Evolutionary conservation across 805 yeast genomes (phyloP), one percentile per base, ranked within the genome.

Genomic region (Debaryomyces hansenii): DNA sequence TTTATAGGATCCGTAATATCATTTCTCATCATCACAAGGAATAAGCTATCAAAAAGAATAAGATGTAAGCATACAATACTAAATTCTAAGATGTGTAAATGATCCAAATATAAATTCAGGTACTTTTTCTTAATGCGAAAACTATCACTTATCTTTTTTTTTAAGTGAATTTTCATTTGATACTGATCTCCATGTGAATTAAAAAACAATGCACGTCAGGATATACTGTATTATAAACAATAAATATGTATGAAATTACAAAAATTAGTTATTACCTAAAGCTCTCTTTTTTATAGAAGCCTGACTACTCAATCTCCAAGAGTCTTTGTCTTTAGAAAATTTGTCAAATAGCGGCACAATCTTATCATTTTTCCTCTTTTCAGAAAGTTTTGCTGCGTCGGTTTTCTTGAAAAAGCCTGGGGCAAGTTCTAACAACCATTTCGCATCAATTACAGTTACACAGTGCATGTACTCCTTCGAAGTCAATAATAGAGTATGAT

Each of bases 391-490:
- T 43, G 70, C 63, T 2, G 78, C 74, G 56, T 82, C 87, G 0
- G 83, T 77, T 14, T 74, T 77, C 58, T 80, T 80, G 74, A 85
- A 92, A 64, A 84, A 90, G 37, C 79, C 82, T 3, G 91, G 89
- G 6, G 91, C 90, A 40, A 64, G 65, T 63, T 85, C 79, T 40
- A 81, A 67, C 28, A 92, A 69, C 96, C 96, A 88, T 51, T 74
- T 75, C 0, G 96, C 87, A 42, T 90, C 90, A 31, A 94, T 81
- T n/a, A 79, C 78, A 14, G 91, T 86, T 24, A 86, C 84, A 55
- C 90, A 90, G 46, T 94, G 87, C 96, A 92, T 90, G 59, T 87
- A 94, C 72, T 92, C 98, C 59, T 84, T 83, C 12, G 87, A 79
- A 0, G 99, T 92, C 53, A 90, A 74, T 27, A 90, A 79, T 44